Percentiles rank a stretch among this genome's conserved stretches.
Conservation (phyloP, 2,329 filamentous ascomycete genomes). For the Colletotrichum liaoningense region DNA sequence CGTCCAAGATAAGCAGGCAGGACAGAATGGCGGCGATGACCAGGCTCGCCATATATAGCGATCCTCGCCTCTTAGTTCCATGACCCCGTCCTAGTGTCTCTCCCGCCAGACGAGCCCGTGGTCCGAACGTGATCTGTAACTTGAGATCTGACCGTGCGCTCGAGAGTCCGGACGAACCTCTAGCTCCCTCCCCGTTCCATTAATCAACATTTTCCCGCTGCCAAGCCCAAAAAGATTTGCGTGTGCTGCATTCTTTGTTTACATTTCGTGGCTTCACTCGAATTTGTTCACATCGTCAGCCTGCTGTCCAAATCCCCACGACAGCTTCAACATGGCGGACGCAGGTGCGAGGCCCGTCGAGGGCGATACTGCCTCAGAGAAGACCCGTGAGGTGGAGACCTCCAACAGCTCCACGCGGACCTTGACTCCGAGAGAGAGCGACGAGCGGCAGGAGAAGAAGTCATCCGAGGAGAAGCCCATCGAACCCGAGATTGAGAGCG, state of each 20-base stretch:
- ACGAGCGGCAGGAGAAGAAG: conserved; percentile 20
- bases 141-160: conserved; percentile 17
- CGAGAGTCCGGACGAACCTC: conserved; percentile 24
- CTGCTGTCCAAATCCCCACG: background rate
- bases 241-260: background rate
- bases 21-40: background rate
- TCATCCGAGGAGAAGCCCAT: conserved; percentile 2
- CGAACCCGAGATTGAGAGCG: background rate
- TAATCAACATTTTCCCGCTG: conserved; percentile 10
- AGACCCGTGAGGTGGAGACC: background rate
- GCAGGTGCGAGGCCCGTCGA: conserved; percentile 4
- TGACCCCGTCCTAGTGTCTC: background rate
- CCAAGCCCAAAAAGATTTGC: background rate
- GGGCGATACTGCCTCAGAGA: conserved; percentile 4
- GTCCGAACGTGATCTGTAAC: conserved; percentile 22
- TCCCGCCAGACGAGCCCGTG: background rate
- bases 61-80: background rate
- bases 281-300: background rate
- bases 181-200: conserved; percentile 5
- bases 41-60: conserved; percentile 13
- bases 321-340: conserved; percentile 14
- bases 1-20: background rate
- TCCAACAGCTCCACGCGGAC: conserved; percentile 32
- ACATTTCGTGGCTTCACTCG: background rate
- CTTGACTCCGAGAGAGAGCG: conserved; percentile 25